Evolutionary conservation across 345 rosid species (phyloP).

Genomic region (Linum tenue): DNA sequence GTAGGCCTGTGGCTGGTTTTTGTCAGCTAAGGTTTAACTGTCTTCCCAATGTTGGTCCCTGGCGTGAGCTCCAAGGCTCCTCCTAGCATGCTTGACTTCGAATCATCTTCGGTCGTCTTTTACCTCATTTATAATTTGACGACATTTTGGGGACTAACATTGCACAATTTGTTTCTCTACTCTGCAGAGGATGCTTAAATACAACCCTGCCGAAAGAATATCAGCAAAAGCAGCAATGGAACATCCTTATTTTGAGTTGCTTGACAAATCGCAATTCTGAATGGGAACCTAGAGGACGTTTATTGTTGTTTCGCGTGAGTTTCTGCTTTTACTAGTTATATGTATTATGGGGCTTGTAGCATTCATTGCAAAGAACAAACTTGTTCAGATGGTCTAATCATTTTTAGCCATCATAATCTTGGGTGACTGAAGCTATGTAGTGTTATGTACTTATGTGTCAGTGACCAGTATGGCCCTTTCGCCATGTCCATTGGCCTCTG

Average conservation of each 20-base stretch:
- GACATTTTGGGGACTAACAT: not conserved
- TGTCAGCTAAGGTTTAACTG: too few relatives aligned
- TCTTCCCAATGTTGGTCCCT: too few relatives aligned
- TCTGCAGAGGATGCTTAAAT: conserved; percentile 71
- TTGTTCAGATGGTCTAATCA: too few relatives aligned
- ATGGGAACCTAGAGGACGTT: conserved; percentile 3
- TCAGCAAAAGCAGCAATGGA: conserved; percentile 85
- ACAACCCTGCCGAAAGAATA: conserved; percentile 78
- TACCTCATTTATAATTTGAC: not conserved
- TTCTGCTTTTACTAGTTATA: not conserved
- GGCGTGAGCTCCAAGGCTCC: too few relatives aligned
- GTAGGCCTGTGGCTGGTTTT: too few relatives aligned
- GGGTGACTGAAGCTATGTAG: too few relatives aligned
- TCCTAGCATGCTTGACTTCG: too few relatives aligned
- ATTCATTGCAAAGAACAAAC: too few relatives aligned
- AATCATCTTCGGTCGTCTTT: not conserved
- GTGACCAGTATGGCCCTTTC: too few relatives aligned
- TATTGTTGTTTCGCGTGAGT: not conserved
- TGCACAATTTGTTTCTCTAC: not conserved
- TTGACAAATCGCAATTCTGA: conserved; percentile 90
- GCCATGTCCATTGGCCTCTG: too few relatives aligned
- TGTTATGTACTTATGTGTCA: too few relatives aligned
- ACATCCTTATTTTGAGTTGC: conserved; percentile 79
- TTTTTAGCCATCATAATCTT: too few relatives aligned
- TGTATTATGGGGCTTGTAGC: not conserved